A percentile compares a stretch with the other conserved stretches of the same genome.
phyloP scores from a whole-genome alignment of 305 asterid species.

The Solanum chacoense region DNA sequence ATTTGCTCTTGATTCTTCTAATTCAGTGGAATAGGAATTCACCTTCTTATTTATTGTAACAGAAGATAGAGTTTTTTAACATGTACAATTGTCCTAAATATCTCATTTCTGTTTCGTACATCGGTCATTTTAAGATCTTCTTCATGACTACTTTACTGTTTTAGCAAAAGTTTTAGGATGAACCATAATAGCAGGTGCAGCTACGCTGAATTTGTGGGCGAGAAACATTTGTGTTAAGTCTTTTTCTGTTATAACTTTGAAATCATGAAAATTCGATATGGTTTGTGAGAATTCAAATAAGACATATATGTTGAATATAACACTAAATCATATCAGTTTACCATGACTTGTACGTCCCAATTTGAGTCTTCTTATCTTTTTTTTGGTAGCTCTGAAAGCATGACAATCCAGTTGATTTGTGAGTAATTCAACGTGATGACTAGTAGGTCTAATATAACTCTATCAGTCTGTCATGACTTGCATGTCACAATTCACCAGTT shows the following conservation, averaged over 20 bases:
- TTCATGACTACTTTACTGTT: neutral
- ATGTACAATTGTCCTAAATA: neutral
- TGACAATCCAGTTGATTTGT: no score
- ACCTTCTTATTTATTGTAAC: neutral
- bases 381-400: no score
- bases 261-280: neutral
- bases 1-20: neutral
- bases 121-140: neutral
- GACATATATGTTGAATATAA: no score
- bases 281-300: neutral
- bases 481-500: no score
- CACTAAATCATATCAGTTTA: neutral
- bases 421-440: no score
- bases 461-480: no score
- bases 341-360: neutral
- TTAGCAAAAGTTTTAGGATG: neutral
- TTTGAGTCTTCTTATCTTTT: no score
- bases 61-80: neutral
- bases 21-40: neutral
- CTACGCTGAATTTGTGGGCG: neutral
- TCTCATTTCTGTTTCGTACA: neutral
- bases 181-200: neutral
- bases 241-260: neutral
- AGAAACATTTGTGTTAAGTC: neutral
- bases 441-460: no score